Conservation (phyloP, 2,329 filamentous ascomycete genomes). For the Pezicula radicicola region DNA sequence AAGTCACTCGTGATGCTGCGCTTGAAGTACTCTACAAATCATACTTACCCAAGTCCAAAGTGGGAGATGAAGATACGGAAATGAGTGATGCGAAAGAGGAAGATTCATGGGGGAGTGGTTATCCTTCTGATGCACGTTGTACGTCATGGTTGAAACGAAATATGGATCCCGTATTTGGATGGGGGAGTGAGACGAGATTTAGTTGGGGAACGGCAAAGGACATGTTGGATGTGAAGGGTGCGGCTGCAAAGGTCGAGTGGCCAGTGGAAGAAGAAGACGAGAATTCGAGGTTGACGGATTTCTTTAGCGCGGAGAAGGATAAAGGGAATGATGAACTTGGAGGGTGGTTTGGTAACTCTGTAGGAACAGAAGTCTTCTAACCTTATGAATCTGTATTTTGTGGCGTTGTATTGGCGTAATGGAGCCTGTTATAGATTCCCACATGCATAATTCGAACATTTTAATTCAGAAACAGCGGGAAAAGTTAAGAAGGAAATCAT, state of each 20-base stretch:
- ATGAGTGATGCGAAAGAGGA: constrained; percentile 29
- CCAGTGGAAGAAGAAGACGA: constrained; percentile 70
- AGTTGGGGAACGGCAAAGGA: constrained; percentile 97
- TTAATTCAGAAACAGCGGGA: no score
- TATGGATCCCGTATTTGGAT: constrained; percentile 93
- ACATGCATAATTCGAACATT: neutral
- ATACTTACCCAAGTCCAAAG: constrained; percentile 20
- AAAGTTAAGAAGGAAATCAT: neutral
- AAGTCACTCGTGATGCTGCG: constrained; percentile 90
- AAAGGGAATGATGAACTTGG: constrained; percentile 55
- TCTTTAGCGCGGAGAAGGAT: constrained; percentile 48
- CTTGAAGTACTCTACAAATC: constrained; percentile 70
- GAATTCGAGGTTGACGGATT: constrained; percentile 71
- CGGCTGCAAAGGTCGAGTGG: constrained; percentile 77
- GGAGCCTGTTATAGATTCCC: neutral
- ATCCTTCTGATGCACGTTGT: constrained; percentile 83
- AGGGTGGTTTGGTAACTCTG: constrained; percentile 69
- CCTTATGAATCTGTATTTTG: neutral
- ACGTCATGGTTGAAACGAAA: constrained; percentile 77
- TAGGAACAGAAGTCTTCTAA: constrained; percentile 26
- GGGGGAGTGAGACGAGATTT: constrained; percentile 89
- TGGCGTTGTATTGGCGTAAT: neutral
- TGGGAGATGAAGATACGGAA: constrained; percentile 26
- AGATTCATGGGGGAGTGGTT: constrained; percentile 82
- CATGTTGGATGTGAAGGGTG: constrained; percentile 66